Conservation (phyloP, 805 yeast genomes). For the Saturnispora gosingensis region DNA sequence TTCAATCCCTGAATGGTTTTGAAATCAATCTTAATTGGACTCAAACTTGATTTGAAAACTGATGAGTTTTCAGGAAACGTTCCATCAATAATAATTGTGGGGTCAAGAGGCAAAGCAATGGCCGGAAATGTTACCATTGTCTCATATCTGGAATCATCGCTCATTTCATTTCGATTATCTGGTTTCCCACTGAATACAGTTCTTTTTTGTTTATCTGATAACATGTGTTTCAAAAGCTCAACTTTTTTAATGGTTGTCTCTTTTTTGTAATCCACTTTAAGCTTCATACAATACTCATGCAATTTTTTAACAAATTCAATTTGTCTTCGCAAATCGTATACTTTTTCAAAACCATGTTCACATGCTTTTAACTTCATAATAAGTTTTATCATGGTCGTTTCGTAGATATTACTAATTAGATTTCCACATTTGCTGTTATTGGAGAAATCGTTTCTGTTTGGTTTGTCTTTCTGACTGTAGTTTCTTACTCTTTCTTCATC, state of each 20-base stretch:
- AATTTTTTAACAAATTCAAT: slow-evolving; percentile 59
- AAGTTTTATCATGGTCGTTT: slow-evolving; percentile 24
- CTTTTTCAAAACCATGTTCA: slow-evolving; percentile 20
- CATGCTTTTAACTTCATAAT: slow-evolving; percentile 19
- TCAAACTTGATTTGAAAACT: slow-evolving; percentile 85
- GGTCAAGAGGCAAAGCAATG: slow-evolving; percentile 74
- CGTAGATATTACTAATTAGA: slow-evolving; percentile 14
- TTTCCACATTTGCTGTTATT: background rate
- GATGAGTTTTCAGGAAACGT: slow-evolving; percentile 68
- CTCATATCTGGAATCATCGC: slow-evolving; percentile 15
- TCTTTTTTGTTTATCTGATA: slow-evolving; percentile 42
- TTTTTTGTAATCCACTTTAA: slow-evolving; percentile 47
- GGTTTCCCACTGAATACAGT: slow-evolving; percentile 14
- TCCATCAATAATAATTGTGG: slow-evolving; percentile 64
- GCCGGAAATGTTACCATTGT: slow-evolving; percentile 36
- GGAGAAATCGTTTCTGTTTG: background rate
- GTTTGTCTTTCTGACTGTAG: background rate
- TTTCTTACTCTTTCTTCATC: slow-evolving; percentile 42
- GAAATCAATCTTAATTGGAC: slow-evolving; percentile 79
- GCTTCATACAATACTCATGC: slow-evolving; percentile 52
- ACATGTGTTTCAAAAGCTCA: slow-evolving; percentile 52
- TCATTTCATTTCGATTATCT: slow-evolving; percentile 2
- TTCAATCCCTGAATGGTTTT: slow-evolving; percentile 34
- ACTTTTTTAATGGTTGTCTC: slow-evolving; percentile 73
- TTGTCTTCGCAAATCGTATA: slow-evolving; percentile 36